Conservation (phyloP, 2,329 filamentous ascomycete genomes). For the Fusarium beomiforme region DNA sequence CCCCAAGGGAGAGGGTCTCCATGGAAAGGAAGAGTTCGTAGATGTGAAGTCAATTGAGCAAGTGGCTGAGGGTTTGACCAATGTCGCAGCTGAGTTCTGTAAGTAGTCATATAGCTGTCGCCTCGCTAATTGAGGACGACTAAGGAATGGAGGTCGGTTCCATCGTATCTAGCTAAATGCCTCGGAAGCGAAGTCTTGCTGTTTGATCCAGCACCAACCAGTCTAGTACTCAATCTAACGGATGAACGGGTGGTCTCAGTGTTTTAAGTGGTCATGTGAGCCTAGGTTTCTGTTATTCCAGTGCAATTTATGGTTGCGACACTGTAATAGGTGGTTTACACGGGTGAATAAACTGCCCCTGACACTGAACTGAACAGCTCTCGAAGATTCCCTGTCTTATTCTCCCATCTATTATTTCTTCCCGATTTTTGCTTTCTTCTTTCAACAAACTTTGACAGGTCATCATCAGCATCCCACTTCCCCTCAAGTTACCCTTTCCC, state of each 20-base stretch:
- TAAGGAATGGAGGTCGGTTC: background rate
- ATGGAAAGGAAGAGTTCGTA: slow-evolving; percentile 62
- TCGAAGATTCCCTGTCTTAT: background rate
- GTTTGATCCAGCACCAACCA: background rate
- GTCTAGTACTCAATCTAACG: too few species aligned
- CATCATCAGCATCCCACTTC: background rate
- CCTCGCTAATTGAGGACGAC: background rate
- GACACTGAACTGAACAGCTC: background rate
- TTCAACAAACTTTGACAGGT: background rate
- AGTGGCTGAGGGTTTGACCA: slow-evolving; percentile 44
- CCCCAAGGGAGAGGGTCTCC: slow-evolving; percentile 58
- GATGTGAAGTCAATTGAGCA: slow-evolving; percentile 54
- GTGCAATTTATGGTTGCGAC: background rate
- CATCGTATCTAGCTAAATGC: too few species aligned
- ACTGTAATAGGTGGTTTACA: background rate
- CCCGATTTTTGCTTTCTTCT: background rate
- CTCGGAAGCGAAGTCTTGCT: too few species aligned
- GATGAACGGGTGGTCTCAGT: background rate
- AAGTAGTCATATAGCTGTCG: background rate
- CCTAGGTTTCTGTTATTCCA: background rate
- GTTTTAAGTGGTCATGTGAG: background rate
- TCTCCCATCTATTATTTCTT: background rate
- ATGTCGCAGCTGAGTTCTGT: slow-evolving; percentile 46
- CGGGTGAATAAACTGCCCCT: background rate
- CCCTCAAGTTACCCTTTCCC: background rate